A percentile compares a stretch with the other conserved stretches of the same genome.
These are phyloP conservation scores for Candida patagonica DNA, from an alignment of 805 yeast genomes.

Conservation along the genomic window DNA sequence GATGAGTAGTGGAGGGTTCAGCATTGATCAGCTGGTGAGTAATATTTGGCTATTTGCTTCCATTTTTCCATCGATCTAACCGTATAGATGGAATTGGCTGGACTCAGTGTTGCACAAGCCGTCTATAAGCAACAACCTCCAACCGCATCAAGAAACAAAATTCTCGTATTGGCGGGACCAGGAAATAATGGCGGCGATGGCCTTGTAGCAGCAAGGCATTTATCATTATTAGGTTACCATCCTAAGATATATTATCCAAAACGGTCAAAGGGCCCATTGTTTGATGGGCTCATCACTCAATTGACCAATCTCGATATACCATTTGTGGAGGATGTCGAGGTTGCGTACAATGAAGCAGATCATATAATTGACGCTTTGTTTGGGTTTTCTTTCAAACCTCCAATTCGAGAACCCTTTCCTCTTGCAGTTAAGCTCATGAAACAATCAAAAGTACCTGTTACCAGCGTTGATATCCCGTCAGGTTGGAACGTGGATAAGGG, in stretches of 20 bases:
- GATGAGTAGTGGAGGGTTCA: constrained; percentile 76
- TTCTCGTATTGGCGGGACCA: constrained; percentile 80
- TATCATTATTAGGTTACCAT: constrained; percentile 65
- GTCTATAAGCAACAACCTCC: constrained; percentile 62
- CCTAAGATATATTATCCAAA: constrained; percentile 81
- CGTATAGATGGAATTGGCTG: constrained; percentile 83
- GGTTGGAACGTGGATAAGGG: constrained; percentile 97
- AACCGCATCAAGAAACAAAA: constrained; percentile 29
- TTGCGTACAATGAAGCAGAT: constrained; percentile 32
- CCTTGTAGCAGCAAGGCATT: constrained; percentile 86
- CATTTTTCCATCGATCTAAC: neutral
- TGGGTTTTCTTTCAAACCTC: constrained; percentile 91
- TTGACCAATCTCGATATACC: constrained; percentile 54
- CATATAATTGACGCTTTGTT: constrained; percentile 73
- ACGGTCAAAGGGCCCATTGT: constrained; percentile 47
- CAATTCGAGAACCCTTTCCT: constrained; percentile 71
- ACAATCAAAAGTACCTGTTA: constrained; percentile 42
- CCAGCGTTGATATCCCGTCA: constrained; percentile 86
- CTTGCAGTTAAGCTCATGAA: constrained; percentile 36
- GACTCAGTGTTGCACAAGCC: constrained; percentile 87
- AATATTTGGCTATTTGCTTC: neutral
- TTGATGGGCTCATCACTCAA: constrained; percentile 54
- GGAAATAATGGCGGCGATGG: constrained; percentile 98
- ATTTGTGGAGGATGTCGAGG: constrained; percentile 35
- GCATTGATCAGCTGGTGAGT: constrained; percentile 62